Percentiles rank a stretch among this genome's conserved stretches.
Conservation (phyloP, 306 rosid genomes). For the Heteromeles arbutifolia region DNA sequence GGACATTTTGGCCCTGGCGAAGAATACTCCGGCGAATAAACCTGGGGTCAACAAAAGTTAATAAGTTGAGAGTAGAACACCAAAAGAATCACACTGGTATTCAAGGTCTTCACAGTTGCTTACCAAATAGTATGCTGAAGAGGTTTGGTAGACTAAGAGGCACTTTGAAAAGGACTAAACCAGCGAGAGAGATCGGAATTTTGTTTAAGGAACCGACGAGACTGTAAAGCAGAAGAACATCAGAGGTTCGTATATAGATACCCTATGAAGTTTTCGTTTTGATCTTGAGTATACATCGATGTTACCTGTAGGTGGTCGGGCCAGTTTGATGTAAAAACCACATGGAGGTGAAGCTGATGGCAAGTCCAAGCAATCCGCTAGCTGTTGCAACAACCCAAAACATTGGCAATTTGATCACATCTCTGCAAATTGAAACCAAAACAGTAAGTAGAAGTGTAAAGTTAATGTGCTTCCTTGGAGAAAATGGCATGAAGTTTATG, state of each 20-base stretch:
- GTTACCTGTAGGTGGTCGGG: conserved; percentile 83
- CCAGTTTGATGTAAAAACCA: conserved; percentile 92
- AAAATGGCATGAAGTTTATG: conserved; percentile 1
- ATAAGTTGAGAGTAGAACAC: neutral
- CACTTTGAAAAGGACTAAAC: conserved; percentile 66
- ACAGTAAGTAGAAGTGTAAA: neutral
- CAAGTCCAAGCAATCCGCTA: conserved; percentile 82
- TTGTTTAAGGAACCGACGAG: conserved; percentile 91
- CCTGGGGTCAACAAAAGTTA: conserved; percentile 33
- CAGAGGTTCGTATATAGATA: neutral
- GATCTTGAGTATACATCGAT: neutral
- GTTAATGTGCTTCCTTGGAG: conserved; percentile 1
- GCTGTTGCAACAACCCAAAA: conserved; percentile 76
- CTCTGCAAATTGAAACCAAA: conserved; percentile 40
- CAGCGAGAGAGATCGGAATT: conserved; percentile 81
- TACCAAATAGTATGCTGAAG: conserved; percentile 85
- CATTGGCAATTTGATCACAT: conserved; percentile 53
- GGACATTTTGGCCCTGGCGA: conserved; percentile 81
- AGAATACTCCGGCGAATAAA: conserved; percentile 78
- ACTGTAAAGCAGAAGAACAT: conserved; percentile 36
- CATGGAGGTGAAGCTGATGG: conserved; percentile 90
- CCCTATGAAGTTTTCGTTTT: neutral
- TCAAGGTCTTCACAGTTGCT: conserved; percentile 1
- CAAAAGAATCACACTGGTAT: neutral
- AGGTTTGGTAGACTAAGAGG: conserved; percentile 58